phyloP scores from a whole-genome alignment of 495 filamentous ascomycete genomes.

The Podospora australis region DNA sequence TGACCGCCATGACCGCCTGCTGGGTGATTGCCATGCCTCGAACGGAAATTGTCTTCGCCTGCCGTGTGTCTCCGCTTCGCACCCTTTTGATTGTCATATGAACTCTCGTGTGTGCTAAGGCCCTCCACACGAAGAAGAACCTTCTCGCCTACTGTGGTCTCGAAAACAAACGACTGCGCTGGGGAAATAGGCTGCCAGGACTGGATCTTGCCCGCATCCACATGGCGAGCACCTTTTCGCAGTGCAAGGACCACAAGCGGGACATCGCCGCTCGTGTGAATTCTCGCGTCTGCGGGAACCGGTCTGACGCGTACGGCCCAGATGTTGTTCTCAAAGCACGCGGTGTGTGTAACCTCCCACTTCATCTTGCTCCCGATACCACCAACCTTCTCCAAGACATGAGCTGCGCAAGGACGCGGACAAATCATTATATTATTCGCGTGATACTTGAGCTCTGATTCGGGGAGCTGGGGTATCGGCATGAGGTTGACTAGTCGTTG shows the following conservation, averaged over 20 bases:
- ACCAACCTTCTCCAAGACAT: constrained; percentile 73
- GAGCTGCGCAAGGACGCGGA: constrained; percentile 58
- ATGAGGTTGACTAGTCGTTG: constrained; percentile 61
- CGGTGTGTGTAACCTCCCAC: constrained; percentile 77
- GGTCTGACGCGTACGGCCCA: constrained; percentile 81
- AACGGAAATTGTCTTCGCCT: constrained; percentile 43
- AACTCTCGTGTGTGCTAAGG: constrained; percentile 48
- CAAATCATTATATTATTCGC: constrained; percentile 90
- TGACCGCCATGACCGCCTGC: constrained; percentile 19
- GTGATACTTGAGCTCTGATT: constrained; percentile 68
- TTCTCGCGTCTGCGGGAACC: constrained; percentile 53
- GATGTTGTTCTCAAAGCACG: constrained; percentile 65
- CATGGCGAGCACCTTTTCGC: constrained; percentile 62
- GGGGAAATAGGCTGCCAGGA: constrained; percentile 74
- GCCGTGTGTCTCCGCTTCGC: constrained; percentile 50
- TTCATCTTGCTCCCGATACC: constrained; percentile 73
- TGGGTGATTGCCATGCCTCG: constrained; percentile 12
- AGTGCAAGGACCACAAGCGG: constrained; percentile 74
- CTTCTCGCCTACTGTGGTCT: constrained; percentile 81
- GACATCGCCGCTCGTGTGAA: constrained; percentile 66
- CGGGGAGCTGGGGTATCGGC: constrained; percentile 50
- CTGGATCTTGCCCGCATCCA: constrained; percentile 74
- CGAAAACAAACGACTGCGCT: constrained; percentile 61
- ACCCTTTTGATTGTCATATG: constrained; percentile 51
- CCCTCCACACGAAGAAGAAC: constrained; percentile 71